These are phyloP conservation scores for Mrakia blollopis DNA, from an alignment of 768 basidiomycete species.

Conservation along the genomic window DNA sequence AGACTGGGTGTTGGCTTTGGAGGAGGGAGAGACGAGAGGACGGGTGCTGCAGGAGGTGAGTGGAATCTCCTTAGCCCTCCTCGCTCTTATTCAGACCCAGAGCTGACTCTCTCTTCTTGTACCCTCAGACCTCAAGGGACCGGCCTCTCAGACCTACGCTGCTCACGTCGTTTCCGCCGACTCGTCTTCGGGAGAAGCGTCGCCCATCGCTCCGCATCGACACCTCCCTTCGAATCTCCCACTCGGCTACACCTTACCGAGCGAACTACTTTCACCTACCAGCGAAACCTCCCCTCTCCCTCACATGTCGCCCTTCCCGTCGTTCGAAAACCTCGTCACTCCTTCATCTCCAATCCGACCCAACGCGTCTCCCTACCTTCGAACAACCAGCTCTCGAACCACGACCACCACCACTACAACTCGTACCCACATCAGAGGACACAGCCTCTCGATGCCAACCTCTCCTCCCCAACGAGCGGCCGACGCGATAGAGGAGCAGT, in stretches of 20 bases:
- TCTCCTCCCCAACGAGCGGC: neutral
- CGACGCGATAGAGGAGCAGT: neutral
- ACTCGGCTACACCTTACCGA: neutral
- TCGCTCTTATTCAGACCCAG: neutral
- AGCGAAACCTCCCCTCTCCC: neutral
- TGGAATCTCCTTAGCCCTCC: neutral
- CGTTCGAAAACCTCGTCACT: conserved; percentile 3
- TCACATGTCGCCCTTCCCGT: neutral
- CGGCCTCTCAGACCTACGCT: neutral
- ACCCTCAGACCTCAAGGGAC: neutral
- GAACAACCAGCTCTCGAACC: conserved; percentile 8
- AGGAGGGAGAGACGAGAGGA: neutral
- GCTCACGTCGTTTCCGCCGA: conserved; percentile 10
- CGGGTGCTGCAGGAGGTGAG: neutral
- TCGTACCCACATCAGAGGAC: neutral
- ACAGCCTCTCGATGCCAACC: neutral
- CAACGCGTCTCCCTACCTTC: neutral
- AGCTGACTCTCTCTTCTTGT: neutral
- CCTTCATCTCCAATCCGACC: neutral
- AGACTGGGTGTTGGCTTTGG: conserved; percentile 1
- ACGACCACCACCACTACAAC: conserved; percentile 22
- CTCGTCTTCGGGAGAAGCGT: neutral
- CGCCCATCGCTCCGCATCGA: neutral
- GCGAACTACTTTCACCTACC: neutral
- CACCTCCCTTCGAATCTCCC: neutral